Base-by-base conservation (phyloP, 2,329 filamentous ascomycete genomes). In the Aspergillus novofumigatus region DNA sequence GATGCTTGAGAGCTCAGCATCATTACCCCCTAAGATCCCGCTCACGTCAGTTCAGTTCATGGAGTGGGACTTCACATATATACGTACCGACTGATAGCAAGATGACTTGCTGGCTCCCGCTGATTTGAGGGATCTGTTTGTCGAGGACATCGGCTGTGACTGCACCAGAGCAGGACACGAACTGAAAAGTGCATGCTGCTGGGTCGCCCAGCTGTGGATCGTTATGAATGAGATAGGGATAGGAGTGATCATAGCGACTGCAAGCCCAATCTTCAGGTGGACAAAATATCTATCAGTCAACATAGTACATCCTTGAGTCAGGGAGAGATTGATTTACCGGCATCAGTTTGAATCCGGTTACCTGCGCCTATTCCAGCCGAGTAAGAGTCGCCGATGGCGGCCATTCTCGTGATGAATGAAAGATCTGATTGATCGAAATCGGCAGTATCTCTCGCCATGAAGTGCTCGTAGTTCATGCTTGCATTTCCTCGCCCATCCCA, bases 301-400 rank as follows among this genome's bases (percentile, higher is more conserved):
- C 4, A 14, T 3, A 3, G 3, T 3, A 41, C 38, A 41, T 14
- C 38, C 38, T 41, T 17, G 3, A 7, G 38, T 58, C 9, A 58
- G 49, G 4, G 29, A 32, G 25, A 48, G 25, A 21, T 52, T 55
- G 21, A 32, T 23, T 7, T 20, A 21, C 20, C n/a, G 28, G 17
- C 3, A 9, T 28, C 14, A 14, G 38, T 11, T 26, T 47, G 47
- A 57, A 59, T 44, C 17, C 57, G 51, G 38, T 53, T 25, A 48
- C 57, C 57, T 11, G 57, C 54, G 7, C 57, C 57, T 29, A 59
- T 59, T 51, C 56, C 53, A 41, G 58, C 56, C 38, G 58, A 58
- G 38, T 60, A 60, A 21, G 53, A 60, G 32, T 60, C 58, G 10
- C 56, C 58, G 32, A 60, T 52, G 25, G 58, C 58, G 14, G 58